These are phyloP conservation scores for Ophiostoma quercus DNA, from an alignment of 2,329 filamentous ascomycete genomes.

Conservation along the genomic window DNA sequence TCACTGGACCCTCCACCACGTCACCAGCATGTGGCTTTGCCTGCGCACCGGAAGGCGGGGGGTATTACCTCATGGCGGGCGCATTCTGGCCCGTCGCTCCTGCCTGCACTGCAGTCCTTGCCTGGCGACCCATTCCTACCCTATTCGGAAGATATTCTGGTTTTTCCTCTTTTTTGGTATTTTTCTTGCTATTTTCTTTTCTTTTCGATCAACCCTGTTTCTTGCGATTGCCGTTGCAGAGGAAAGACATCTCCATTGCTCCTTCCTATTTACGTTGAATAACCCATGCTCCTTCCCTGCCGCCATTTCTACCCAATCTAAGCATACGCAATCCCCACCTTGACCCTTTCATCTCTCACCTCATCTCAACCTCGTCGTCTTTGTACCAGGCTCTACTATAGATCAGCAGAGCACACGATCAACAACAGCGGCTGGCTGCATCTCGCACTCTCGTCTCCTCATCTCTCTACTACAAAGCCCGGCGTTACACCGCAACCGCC, in stretches of 20 bases:
- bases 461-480: not conserved
- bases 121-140: constrained; percentile 23
- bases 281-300: not conserved
- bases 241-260: not conserved
- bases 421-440: not conserved
- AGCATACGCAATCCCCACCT: not conserved
- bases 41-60: not conserved
- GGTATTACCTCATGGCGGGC: constrained; percentile 3
- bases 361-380: not conserved
- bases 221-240: not conserved
- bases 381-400: not conserved
- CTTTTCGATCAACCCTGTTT: constrained; percentile 3
- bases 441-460: not conserved
- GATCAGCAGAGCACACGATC: not conserved
- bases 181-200: not conserved
- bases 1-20: constrained; percentile 9
- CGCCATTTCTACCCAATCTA: not conserved
- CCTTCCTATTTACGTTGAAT: not conserved
- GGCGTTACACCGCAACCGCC: not conserved
- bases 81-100: constrained; percentile 3
- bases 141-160: not conserved
- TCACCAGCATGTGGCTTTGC: constrained; percentile 21
- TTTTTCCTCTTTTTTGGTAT: not conserved
- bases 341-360: constrained; percentile 1
- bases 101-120: constrained; percentile 17